Conservation (phyloP, 345 rosid species). For the Pistacia atlantica region DNA sequence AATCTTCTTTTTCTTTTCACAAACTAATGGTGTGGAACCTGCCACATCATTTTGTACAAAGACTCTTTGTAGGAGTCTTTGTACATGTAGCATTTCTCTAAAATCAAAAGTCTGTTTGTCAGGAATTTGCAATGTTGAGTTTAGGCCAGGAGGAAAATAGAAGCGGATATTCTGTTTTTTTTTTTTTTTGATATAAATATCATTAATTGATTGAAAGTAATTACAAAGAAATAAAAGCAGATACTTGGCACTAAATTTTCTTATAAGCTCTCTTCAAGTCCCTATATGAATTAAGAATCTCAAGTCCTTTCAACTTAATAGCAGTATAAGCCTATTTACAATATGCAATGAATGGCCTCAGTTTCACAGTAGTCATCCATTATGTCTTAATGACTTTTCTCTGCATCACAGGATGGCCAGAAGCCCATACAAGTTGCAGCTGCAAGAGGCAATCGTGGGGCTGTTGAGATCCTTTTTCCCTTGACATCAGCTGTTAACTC, state of each 20-base stretch:
- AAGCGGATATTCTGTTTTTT: not conserved
- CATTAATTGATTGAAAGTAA: no score
- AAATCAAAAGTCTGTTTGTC: no score
- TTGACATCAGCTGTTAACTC: conserved; percentile 53
- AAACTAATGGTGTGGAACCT: no score
- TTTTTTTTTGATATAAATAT: no score
- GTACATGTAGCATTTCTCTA: not conserved
- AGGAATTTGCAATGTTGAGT: not conserved
- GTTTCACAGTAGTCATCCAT: conserved; percentile 6
- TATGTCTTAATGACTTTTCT: conserved; percentile 1
- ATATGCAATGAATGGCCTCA: not conserved
- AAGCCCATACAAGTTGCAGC: conserved; percentile 89
- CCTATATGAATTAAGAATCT: not conserved
- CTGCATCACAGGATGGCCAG: conserved; percentile 66
- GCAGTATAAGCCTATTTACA: not conserved
- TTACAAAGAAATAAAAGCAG: not conserved
- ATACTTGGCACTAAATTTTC: no score
- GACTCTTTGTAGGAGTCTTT: no score
- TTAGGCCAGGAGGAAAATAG: not conserved
- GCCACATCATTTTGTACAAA: no score
- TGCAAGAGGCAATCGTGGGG: conserved; percentile 59
- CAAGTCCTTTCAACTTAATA: not conserved
- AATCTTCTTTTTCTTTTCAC: no score
- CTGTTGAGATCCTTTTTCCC: conserved; percentile 76
- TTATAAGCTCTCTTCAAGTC: not conserved